Evolutionary conservation across 768 basidiomycete species (phyloP).

Genomic region (Naganishia randhawae): DNA sequence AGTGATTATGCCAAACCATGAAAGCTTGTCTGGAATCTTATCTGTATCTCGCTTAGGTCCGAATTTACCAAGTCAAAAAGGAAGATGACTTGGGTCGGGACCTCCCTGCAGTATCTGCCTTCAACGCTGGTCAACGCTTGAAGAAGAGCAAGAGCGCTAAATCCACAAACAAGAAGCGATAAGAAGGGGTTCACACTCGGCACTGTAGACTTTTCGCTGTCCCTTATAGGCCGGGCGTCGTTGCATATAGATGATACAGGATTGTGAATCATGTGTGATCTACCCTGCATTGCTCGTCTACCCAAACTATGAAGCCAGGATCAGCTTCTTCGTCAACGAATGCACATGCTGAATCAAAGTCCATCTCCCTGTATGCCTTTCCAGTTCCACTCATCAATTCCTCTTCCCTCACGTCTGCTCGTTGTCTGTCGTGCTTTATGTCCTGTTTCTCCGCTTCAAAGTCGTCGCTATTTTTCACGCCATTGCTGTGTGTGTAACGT

Average conservation of each 20-base stretch:
- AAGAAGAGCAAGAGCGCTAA: slow-evolving; percentile 55
- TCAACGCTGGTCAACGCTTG: slow-evolving; percentile 80
- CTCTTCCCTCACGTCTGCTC: background rate
- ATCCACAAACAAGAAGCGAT: slow-evolving; percentile 29
- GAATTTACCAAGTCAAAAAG: slow-evolving; percentile 92
- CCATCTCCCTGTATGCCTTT: background rate
- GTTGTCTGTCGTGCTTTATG: background rate
- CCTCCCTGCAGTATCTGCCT: slow-evolving; percentile 78
- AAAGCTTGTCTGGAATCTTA: slow-evolving; percentile 26
- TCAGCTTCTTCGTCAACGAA: background rate
- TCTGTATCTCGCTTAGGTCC: slow-evolving; percentile 50
- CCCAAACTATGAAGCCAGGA: slow-evolving; percentile 12
- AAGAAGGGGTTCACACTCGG: background rate
- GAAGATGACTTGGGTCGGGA: slow-evolving; percentile 88
- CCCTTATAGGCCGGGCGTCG: background rate
- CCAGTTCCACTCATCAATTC: background rate
- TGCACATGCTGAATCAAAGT: slow-evolving; percentile 1
- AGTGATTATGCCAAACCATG: background rate
- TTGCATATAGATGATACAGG: background rate
- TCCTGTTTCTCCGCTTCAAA: background rate
- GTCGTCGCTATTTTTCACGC: background rate
- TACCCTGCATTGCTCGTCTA: background rate
- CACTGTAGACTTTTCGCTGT: background rate
- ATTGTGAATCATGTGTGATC: background rate
- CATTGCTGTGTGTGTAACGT: background rate